Evolutionary conservation across 2,329 filamentous ascomycete genomes (phyloP).

Genomic region (Penicillium rolfsii): DNA sequence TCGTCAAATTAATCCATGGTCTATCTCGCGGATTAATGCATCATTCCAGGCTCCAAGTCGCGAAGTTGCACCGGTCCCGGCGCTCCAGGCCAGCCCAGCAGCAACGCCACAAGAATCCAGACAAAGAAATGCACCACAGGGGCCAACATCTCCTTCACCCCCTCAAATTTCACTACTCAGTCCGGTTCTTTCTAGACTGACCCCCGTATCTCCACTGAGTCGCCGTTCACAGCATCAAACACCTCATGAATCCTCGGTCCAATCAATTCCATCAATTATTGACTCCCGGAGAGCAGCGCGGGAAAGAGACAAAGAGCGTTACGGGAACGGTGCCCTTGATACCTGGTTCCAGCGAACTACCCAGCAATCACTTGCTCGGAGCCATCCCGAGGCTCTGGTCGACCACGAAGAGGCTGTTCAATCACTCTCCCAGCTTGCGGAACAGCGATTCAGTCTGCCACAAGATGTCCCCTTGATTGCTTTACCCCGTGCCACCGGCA

Average conservation of each 20-base stretch:
- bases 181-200: slow-evolving; percentile 4
- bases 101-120: not conserved
- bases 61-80: not conserved
- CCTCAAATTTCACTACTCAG: slow-evolving; percentile 9
- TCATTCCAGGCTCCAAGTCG: slow-evolving; percentile 16
- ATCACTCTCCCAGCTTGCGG: slow-evolving; percentile 23
- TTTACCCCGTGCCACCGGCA: not conserved
- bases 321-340: slow-evolving; percentile 30
- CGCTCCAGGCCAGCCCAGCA: not conserved
- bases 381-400: not conserved
- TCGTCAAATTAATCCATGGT: slow-evolving; percentile 22
- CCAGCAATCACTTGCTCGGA: slow-evolving; percentile 14
- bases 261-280: not conserved
- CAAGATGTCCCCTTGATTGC: too few species aligned
- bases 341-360: slow-evolving; percentile 28
- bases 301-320: slow-evolving; percentile 23
- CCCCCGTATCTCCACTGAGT: slow-evolving; percentile 16
- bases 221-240: not conserved
- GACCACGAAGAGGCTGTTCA: slow-evolving; percentile 5
- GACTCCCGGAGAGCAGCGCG: slow-evolving; percentile 14
- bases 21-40: slow-evolving; percentile 20
- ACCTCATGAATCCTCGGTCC: not conserved
- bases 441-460: slow-evolving; percentile 17
- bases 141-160: not conserved
- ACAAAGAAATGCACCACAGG: not conserved